A percentile compares a stretch with the other conserved stretches of the same genome.
Evolutionary conservation across 345 rosid species (phyloP).

Genomic region (Acer yangbiense): DNA sequence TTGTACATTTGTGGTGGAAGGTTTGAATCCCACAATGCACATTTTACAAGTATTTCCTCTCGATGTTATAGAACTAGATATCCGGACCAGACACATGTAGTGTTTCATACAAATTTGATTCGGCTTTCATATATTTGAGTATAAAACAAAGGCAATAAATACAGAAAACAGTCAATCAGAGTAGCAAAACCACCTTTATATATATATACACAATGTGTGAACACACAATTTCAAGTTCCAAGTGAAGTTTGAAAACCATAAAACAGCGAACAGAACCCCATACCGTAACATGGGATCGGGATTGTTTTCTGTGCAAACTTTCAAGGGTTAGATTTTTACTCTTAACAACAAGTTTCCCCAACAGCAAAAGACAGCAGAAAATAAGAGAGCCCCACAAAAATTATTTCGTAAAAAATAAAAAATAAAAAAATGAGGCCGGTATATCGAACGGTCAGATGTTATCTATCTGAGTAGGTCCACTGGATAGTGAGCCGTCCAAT

Average conservation of each 20-base stretch:
- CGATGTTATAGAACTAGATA: too few relatives aligned
- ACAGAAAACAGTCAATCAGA: neutral
- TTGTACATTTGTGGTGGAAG: too few relatives aligned
- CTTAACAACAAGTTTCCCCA: slow-evolving; percentile 4
- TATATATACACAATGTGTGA: neutral
- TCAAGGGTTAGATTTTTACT: neutral
- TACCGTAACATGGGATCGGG: slow-evolving; percentile 3
- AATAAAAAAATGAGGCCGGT: neutral
- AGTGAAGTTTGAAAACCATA: neutral
- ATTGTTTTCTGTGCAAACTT: neutral
- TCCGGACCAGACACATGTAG: too few relatives aligned
- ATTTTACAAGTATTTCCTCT: too few relatives aligned
- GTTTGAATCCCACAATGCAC: too few relatives aligned
- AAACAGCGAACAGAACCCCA: slow-evolving; percentile 12
- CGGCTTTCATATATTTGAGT: neutral
- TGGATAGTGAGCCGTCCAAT: slow-evolving; percentile 1
- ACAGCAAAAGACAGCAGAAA: slow-evolving; percentile 19
- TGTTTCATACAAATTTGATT: too few relatives aligned
- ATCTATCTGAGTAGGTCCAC: neutral
- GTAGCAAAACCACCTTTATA: neutral
- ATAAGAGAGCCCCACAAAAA: neutral
- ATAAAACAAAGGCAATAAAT: neutral
- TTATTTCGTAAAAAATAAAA: neutral
- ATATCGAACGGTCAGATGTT: slow-evolving; percentile 22
- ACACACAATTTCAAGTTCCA: neutral